A percentile compares a stretch with the other conserved stretches of the same genome.
phyloP scores from a whole-genome alignment of 495 filamentous ascomycete species.

The Cetradonia linearis region DNA sequence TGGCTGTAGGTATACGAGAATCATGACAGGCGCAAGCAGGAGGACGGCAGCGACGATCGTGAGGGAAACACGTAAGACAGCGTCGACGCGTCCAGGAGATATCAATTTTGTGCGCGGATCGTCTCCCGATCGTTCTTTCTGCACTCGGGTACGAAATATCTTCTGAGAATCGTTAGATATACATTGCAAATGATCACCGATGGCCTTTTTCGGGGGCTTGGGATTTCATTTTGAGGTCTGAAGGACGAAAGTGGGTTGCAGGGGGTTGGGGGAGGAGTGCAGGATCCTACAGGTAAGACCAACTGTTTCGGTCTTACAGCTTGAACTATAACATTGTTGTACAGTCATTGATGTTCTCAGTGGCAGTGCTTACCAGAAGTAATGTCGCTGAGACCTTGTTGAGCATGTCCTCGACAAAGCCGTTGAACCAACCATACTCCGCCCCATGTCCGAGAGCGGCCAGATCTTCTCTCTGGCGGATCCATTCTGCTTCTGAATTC shows the following conservation, averaged over 20 bases:
- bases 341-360: not conserved
- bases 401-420: slow-evolving; percentile 1
- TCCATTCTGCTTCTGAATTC: not conserved
- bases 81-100: not conserved
- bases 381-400: not conserved
- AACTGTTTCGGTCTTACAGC: not conserved
- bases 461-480: slow-evolving; percentile 8
- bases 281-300: not conserved
- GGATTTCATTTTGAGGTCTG: not conserved
- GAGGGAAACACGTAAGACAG: not conserved
- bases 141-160: slow-evolving; percentile 8
- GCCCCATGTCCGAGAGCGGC: slow-evolving; percentile 8
- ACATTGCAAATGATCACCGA: not conserved
- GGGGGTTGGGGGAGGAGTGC: too few relatives aligned
- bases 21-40: slow-evolving; percentile 11
- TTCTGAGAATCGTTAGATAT: not conserved
- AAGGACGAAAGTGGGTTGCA: not conserved
- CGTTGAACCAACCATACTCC: slow-evolving; percentile 17
- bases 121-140: not conserved
- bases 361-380: not conserved
- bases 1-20: slow-evolving; percentile 12
- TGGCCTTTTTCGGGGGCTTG: not conserved
- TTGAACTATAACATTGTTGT: fast-evolving
- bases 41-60: not conserved
- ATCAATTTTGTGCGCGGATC: not conserved